Base-by-base conservation (phyloP, 805 yeast genomes). In the Grigorovia transvaalensis region DNA sequence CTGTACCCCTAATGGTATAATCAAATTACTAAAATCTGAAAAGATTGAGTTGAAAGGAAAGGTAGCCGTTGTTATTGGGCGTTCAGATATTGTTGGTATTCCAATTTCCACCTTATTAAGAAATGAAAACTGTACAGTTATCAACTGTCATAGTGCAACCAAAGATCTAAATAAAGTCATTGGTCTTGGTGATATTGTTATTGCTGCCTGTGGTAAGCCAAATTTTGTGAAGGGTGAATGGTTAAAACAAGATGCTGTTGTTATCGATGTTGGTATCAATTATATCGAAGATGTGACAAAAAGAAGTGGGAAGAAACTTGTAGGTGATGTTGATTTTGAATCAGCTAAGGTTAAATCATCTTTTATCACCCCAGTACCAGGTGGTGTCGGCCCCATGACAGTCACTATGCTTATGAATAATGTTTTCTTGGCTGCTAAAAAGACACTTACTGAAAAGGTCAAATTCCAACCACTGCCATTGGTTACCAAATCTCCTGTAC, bases 351-450 rank as follows among this genome's bases (percentile, higher is more conserved):
- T 71, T 42, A 77, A 74, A 56, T 82, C 89, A 4, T 74, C 82
- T 8, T 79, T 76, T 59, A 78, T 93, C 56, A 90, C 98, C 6
- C 99, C 99, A 17, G 99, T 91, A 51, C 99, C 99, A 35, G 98
- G 98, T 66, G 98, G 98, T 61, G 98, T 91, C 56, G 99, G 99
- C 44, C 99, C 99, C 57, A 91, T 91, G 98, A 91, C 99, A 29
- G 97, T 91, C 47, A 96, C 96, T 44, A 89, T 90, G 96, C 79
- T 91, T 54, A 78, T 90, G 56, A 79, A 84, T 57, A 91, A 93
- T 64, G 91, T 91, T 11, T 74, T 82, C 53, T 76, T 79, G 57
- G 88, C 96, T 49, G 96, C 98, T 19, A 75, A 84, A 60, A 71
- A 78, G 51, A 80, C 76, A 62, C 75, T 68, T 50, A 57, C 61